Base-by-base conservation (phyloP, 1,139 yeast species). In the Protomyces arabidopsidicola region DNA sequence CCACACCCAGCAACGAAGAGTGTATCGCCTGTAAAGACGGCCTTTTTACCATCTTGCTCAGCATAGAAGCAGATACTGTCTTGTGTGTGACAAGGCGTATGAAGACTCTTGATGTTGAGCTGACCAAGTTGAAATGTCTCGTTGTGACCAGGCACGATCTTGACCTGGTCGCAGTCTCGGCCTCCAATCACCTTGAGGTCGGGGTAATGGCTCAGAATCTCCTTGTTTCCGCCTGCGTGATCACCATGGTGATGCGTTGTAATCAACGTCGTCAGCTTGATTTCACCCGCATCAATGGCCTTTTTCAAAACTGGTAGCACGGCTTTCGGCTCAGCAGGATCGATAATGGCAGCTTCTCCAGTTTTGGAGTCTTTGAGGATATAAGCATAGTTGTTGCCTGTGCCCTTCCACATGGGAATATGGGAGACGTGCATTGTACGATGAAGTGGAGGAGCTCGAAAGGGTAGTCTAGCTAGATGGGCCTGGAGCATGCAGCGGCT, bases 11-110 rank as follows among this genome's bases (percentile, higher is more conserved):
- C 90, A 60, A 82, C 88, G 76, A 93, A 95, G 60, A 93, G 78
- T 0, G 98, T 93, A 75, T 93, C 99, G 9, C 99, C 99, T 0
- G 98, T 90, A 75, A 93, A 90, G 1, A 93, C 91, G 1, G 87
- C 93, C 68, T 79, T 80, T 69, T 90, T 83, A 39, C 79, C 79
- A 1, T 90, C 83, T 42, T 76, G 75, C 61, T 78, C 78, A 0
- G 83, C 89, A 70, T 76, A 88, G 75, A 90, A 93, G 73, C 98
- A 91, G 65, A 93, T 88, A 20, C 70, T 68, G 58, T 95, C 98
- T 74, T 88, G 95, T 0, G 99, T 93, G 73, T 93, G 99, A 73
- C 99, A 93, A 1, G 99, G 98, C 0, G 99, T 93, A 75, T 93
- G 93, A 58, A 93, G 78, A 0, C 97, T 95, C 3, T 86, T 84